Percentiles rank a stretch among this genome's conserved stretches.
Conservation (phyloP, 2,329 filamentous ascomycete species). For the Claviceps maximensis region DNA sequence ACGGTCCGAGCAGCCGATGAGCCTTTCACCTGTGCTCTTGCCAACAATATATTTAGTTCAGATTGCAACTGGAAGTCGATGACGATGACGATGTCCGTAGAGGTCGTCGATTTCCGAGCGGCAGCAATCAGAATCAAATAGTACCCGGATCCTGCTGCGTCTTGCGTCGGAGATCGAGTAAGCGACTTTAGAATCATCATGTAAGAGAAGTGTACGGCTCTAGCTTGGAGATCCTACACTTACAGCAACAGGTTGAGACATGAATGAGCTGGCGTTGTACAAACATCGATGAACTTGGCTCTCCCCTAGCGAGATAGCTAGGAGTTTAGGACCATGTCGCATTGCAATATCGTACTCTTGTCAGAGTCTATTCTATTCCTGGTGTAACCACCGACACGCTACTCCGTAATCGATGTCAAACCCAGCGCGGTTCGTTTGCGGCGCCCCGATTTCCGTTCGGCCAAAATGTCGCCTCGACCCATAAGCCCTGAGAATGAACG, state of each 20-base stretch:
- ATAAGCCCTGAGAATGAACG: background rate
- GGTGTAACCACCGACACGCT: background rate
- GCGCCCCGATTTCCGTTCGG: background rate
- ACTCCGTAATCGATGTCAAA: background rate
- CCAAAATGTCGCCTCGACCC: background rate
- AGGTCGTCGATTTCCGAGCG: background rate
- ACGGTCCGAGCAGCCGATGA: background rate
- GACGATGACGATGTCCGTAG: background rate
- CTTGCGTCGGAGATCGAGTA: background rate
- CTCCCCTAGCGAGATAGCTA: constrained; percentile 2
- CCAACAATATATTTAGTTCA: background rate
- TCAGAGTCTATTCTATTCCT: background rate
- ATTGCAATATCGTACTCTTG: background rate
- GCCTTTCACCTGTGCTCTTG: background rate
- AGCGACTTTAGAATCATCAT: background rate
- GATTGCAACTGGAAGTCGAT: background rate
- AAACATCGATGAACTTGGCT: background rate
- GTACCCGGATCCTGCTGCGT: background rate
- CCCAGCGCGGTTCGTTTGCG: background rate
- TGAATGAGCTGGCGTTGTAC: constrained; percentile 4
- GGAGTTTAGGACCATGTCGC: background rate
- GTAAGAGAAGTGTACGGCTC: background rate
- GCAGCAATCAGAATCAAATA: constrained; percentile 1
- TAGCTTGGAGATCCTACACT: background rate
- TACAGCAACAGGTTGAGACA: constrained; percentile 3